Percentiles rank a stretch among this genome's conserved stretches.
phyloP scores from a whole-genome alignment of 2,329 filamentous ascomycete species.

The Apiospora koreana region DNA sequence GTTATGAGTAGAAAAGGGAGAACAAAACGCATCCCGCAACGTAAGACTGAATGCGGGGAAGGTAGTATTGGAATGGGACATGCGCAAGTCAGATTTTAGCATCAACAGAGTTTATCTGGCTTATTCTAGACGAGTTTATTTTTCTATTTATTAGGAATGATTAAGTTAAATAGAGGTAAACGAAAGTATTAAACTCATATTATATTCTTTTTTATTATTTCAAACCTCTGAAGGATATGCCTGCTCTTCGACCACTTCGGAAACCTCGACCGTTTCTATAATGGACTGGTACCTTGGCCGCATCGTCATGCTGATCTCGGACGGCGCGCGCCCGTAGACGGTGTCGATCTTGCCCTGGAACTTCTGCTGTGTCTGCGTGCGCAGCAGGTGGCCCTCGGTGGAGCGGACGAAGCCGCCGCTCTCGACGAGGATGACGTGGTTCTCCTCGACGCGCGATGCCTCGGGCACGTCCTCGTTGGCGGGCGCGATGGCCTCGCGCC shows the following conservation, averaged over 20 bases:
- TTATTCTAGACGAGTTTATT: no score
- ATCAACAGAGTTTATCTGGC: no score
- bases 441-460: constrained; percentile 1
- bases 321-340: constrained; percentile 12
- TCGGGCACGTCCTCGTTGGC: constrained; percentile 15
- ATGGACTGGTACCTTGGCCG: constrained; percentile 17
- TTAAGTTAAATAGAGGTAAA: no score
- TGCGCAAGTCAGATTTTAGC: no score
- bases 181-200: no score
- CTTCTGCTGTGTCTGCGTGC: constrained; percentile 13
- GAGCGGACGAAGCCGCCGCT: constrained; percentile 12
- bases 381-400: constrained; percentile 13
- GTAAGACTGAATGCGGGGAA: no score
- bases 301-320: neutral
- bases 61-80: no score
- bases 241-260: constrained; percentile 10
- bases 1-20: no score
- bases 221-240: neutral
- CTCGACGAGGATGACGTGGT: constrained; percentile 10
- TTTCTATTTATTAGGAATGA: no score
- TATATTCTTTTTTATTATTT: neutral
- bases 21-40: no score
- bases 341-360: constrained; percentile 11
- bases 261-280: constrained; percentile 14
- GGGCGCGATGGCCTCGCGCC: constrained; percentile 12